Base-by-base conservation (phyloP, 1,284 basidiomycete species). In the Fomes fomentarius region DNA sequence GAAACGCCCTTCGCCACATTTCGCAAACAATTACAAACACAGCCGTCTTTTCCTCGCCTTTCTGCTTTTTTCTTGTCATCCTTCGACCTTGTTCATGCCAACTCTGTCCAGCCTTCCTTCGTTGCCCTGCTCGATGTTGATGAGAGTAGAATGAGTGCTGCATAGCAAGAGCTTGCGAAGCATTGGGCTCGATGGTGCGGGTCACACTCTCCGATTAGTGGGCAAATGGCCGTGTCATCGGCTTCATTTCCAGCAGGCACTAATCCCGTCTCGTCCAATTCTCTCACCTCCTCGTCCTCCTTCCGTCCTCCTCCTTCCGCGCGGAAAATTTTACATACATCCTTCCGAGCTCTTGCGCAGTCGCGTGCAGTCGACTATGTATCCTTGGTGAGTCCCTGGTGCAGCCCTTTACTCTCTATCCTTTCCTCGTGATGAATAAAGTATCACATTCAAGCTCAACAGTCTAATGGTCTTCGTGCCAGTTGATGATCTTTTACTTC, bases 381-480 rank as follows among this genome's bases (percentile, higher is more conserved):
- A n/a, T n/a, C n/a, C n/a, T n/a, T n/a, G 19, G 38, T 40, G 21
- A 40, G 22, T 14, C 5, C 21, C 8, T 11, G 4, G 3, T 24
- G 2, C 21, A 1, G 6, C 10, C 38, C 11, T 40, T 1, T 22
- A n/a, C 21, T 10, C 21, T 40, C 12, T 24, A 17, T 10, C 19
- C 30, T 19, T 25, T n/a, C 7, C 28, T 46, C 44, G 12, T 52
- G 50, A 52, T 52, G 50, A 52, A 52, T 12, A 52, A 11, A 21
- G 12, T 46, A 52, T 52, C 43, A 47, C 38, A 52, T 52, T 52
- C 50, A 52, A 52, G 50, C 50, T 52, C 50, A 52, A 52, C 50
- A 52, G 50, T 52, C 50, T 45, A 25, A 52, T 46, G 50, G 50
- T 52, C 39, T 35, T 4, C 30, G 4, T 43, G 35, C 50, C 43